phyloP scores from a whole-genome alignment of 495 filamentous ascomycete genomes.

The Aspergillus sparsus region DNA sequence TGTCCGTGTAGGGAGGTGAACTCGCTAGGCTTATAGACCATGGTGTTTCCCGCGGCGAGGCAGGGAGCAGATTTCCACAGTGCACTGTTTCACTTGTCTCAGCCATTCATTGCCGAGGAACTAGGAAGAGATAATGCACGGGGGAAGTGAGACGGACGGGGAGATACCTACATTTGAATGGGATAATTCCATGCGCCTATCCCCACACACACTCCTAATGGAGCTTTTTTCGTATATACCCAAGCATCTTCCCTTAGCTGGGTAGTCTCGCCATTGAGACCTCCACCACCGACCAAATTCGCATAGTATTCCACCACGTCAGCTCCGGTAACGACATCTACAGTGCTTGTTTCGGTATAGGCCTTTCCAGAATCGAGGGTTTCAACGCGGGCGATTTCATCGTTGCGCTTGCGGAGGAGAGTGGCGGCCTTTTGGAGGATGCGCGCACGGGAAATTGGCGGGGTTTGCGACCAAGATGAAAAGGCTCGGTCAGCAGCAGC shows the following conservation, averaged over 20 bases:
- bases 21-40: slow-evolving; percentile 87
- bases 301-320: slow-evolving; percentile 80
- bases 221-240: slow-evolving; percentile 73
- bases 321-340: slow-evolving; percentile 72
- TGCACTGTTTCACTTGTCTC: slow-evolving; percentile 44
- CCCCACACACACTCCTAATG: slow-evolving; percentile 74
- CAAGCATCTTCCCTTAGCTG: slow-evolving; percentile 69
- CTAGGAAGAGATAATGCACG: neutral
- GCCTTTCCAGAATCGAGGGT: slow-evolving; percentile 76
- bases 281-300: slow-evolving; percentile 67
- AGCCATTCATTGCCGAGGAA: neutral
- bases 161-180: slow-evolving; percentile 63
- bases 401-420: slow-evolving; percentile 66
- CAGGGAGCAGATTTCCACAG: slow-evolving; percentile 85
- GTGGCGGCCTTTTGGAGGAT: slow-evolving; percentile 69
- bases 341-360: slow-evolving; percentile 71
- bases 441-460: slow-evolving; percentile 63
- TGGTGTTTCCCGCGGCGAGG: slow-evolving; percentile 79
- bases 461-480: slow-evolving; percentile 63
- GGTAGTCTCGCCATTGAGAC: slow-evolving; percentile 67
- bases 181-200: slow-evolving; percentile 88
- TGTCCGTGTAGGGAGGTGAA: slow-evolving; percentile 73
- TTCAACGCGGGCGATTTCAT: slow-evolving; percentile 68
- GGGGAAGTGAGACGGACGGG: neutral
- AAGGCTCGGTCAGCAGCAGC: slow-evolving; percentile 63